Conservation (phyloP, 768 basidiomycete species). For the Epithele typhae region DNA sequence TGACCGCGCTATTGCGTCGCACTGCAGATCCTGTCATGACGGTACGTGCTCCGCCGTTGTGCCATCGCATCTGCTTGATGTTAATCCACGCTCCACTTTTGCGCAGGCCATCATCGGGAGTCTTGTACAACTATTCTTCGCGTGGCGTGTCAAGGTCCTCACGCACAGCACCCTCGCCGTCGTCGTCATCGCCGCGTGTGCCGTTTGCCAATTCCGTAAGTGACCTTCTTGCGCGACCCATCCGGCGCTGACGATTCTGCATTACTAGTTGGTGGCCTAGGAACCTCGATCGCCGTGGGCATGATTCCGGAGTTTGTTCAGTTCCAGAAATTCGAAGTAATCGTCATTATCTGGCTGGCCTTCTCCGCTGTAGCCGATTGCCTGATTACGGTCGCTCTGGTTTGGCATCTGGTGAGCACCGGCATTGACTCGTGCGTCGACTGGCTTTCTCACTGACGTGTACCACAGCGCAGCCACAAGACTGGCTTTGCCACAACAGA, state of each 20-base stretch:
- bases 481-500: slow-evolving; percentile 41
- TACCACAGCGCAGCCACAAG: slow-evolving; percentile 33
- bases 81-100: not conserved
- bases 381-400: slow-evolving; percentile 38
- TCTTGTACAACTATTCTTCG: slow-evolving; percentile 45
- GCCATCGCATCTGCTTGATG: too few species aligned
- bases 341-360: slow-evolving; percentile 39
- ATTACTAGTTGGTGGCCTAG: slow-evolving; percentile 32
- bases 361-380: slow-evolving; percentile 38
- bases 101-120: slow-evolving; percentile 41
- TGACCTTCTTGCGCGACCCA: not conserved
- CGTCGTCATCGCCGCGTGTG: slow-evolving; percentile 21
- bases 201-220: slow-evolving; percentile 27
- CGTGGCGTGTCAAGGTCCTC: slow-evolving; percentile 37
- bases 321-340: slow-evolving; percentile 30
- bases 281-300: slow-evolving; percentile 28
- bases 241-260: too few species aligned
- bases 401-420: slow-evolving; percentile 37
- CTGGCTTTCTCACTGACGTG: not conserved
- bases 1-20: too few species aligned
- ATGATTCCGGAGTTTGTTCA: slow-evolving; percentile 29
- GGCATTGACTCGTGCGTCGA: not conserved
- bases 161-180: slow-evolving; percentile 27
- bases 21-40: slow-evolving; percentile 41
- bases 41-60: slow-evolving; percentile 25